A percentile compares a stretch with the other conserved stretches of the same genome.
Conservation (phyloP, 2,329 filamentous ascomycete genomes). For the Aspergillus quadrilineatus region DNA sequence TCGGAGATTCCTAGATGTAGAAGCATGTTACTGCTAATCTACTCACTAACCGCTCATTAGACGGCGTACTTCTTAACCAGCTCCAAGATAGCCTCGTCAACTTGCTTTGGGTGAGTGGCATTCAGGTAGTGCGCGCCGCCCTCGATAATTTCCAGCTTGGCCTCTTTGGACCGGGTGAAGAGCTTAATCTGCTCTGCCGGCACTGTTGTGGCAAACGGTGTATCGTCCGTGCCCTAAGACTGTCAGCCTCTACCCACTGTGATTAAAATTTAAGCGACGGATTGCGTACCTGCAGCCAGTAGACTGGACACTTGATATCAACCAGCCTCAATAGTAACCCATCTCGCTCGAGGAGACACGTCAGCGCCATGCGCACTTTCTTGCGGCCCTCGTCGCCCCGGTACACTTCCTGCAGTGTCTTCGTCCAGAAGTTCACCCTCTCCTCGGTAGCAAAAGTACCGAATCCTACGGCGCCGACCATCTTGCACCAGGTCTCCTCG, state of each 20-base stretch:
- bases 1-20: too few relatives aligned
- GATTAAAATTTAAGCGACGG: neutral
- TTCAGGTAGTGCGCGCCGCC: slow-evolving; percentile 53
- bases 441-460: slow-evolving; percentile 41
- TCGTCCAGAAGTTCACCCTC: slow-evolving; percentile 45
- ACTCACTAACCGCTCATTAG: neutral
- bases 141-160: slow-evolving; percentile 45
- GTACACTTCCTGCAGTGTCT: slow-evolving; percentile 49
- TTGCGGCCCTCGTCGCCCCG: slow-evolving; percentile 50
- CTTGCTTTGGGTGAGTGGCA: slow-evolving; percentile 47
- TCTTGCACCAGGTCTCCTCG: slow-evolving; percentile 44
- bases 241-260: neutral
- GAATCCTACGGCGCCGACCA: slow-evolving; percentile 50
- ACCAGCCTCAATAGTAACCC: slow-evolving; percentile 46
- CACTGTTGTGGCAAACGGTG: slow-evolving; percentile 18
- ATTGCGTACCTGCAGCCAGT: slow-evolving; percentile 50
- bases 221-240: slow-evolving; percentile 21
- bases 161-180: slow-evolving; percentile 47
- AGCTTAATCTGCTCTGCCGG: slow-evolving; percentile 47
- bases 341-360: slow-evolving; percentile 51
- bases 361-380: slow-evolving; percentile 50
- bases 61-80: slow-evolving; percentile 28
- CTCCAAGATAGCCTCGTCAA: slow-evolving; percentile 31
- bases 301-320: slow-evolving; percentile 52
- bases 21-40: too few relatives aligned